Conservation (phyloP, 164 flowering plant species). For the Echeveria elegans region DNA sequence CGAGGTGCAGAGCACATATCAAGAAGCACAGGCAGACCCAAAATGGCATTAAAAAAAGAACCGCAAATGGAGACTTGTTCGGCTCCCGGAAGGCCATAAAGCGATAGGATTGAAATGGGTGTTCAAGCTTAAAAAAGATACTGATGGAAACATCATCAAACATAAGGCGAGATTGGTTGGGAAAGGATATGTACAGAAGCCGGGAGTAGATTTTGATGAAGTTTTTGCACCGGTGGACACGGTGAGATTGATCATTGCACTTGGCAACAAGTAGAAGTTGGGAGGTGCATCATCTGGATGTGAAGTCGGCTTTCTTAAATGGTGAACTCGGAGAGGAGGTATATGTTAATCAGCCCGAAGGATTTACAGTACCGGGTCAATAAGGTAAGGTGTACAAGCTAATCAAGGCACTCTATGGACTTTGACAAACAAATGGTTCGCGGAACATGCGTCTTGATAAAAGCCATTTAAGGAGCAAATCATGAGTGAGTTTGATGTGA, state of each 20-base stretch:
- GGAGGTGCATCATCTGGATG: neutral
- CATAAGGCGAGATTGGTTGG: neutral
- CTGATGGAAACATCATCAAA: neutral
- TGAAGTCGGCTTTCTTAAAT: neutral
- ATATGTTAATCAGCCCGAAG: neutral
- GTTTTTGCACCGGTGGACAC: constrained; percentile 1
- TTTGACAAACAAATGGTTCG: neutral
- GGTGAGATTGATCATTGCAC: neutral
- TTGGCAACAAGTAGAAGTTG: neutral
- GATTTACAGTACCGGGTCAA: neutral
- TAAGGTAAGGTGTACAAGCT: neutral
- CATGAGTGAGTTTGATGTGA: neutral
- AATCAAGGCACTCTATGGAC: neutral
- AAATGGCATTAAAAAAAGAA: neutral
- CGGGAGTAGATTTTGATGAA: neutral
- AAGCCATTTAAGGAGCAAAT: neutral
- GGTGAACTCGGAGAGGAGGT: neutral
- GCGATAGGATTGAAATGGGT: neutral
- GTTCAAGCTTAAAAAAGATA: neutral
- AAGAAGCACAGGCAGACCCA: too few relatives aligned
- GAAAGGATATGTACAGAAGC: neutral
- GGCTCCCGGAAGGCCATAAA: neutral
- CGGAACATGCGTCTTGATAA: neutral
- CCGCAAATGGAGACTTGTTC: neutral
- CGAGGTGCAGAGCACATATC: too few relatives aligned